phyloP scores from a whole-genome alignment of 2,329 filamentous ascomycete species.

The Fusarium penzigii region DNA sequence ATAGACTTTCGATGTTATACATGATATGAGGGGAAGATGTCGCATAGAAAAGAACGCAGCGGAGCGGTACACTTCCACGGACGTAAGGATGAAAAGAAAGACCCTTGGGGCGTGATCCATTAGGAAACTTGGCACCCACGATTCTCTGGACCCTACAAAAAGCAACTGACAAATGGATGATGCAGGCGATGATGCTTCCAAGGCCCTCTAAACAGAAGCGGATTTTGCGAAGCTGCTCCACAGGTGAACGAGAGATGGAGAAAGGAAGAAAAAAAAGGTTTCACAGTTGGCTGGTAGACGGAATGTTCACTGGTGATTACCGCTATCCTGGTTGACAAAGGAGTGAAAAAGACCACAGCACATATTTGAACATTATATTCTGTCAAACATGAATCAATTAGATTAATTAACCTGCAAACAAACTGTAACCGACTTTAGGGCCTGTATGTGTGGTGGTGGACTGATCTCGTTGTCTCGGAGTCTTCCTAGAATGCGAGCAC shows the following conservation, averaged over 20 bases:
- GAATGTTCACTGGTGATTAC: background rate
- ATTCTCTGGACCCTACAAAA: background rate
- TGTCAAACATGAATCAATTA: constrained; percentile 4
- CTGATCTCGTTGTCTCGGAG: background rate
- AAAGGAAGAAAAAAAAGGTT: constrained; percentile 18
- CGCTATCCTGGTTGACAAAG: background rate
- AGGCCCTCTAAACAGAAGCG: background rate
- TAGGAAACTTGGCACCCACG: background rate
- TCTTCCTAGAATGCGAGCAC: background rate
- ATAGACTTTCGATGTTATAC: no score
- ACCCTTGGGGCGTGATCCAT: background rate
- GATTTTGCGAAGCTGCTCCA: background rate
- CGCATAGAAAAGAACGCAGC: background rate
- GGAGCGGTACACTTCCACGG: no score
- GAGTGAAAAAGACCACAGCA: constrained; percentile 17
- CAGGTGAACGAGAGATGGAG: constrained; percentile 12
- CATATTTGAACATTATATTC: no score
- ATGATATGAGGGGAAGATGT: no score
- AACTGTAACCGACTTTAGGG: no score
- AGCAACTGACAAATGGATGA: constrained; percentile 6
- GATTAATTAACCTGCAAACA: background rate
- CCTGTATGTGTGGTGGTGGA: background rate
- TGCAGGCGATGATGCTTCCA: constrained; percentile 6
- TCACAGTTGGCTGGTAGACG: constrained; percentile 3
- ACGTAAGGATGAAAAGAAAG: background rate